Base-by-base conservation (phyloP, 257 asterid genomes). In the Galeopsis tetrahit region DNA sequence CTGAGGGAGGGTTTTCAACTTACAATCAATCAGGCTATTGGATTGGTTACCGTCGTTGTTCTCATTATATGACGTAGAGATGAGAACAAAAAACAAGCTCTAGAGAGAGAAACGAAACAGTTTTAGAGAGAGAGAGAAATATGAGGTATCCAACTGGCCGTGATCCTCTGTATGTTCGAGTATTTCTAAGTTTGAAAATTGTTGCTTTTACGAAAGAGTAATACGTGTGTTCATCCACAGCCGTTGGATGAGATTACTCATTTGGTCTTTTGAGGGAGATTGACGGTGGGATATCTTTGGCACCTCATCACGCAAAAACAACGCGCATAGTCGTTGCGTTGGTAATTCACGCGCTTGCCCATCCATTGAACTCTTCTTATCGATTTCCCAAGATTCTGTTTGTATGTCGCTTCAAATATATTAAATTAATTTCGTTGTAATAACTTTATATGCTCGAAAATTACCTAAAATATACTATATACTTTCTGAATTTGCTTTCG, bases 291-390 rank as follows among this genome's bases (percentile, higher is more conserved):
- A 21, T 21, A 21, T 21, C 28, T 21, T 21, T 21, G 28, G 28
- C 28, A 21, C 28, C 28, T 21, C 28, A 1, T 21, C 61, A n/a
- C 66, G 8, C 74, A 10, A 2, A 0, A 64, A n/a, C 32, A 85
- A 83, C 90, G 89, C 93, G 89, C 93, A 81, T 80, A 2, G 5
- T 0, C 49, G 10, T 48, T 59, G 51, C 71, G 71, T 70, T 74
- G 14, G 28, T 21, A 4, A 6, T 31, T 42, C 68, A 32, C 72
- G 76, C 67, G 33, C 10, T 28, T 28, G 9, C 62, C 48, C 48
- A 61, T n/a, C 11, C 0, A 21, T 21, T 21, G 28, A 56, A 31
- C 28, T 64, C 49, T 39, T 42, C 7, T 0, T 32, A 31, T 53
- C 53, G 14, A 60, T 35, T 61, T 61, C 55, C 43, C 43, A 38